These are phyloP conservation scores for Leccinellum rugosiceps DNA, from an alignment of 768 basidiomycete species.

Conservation along the genomic window DNA sequence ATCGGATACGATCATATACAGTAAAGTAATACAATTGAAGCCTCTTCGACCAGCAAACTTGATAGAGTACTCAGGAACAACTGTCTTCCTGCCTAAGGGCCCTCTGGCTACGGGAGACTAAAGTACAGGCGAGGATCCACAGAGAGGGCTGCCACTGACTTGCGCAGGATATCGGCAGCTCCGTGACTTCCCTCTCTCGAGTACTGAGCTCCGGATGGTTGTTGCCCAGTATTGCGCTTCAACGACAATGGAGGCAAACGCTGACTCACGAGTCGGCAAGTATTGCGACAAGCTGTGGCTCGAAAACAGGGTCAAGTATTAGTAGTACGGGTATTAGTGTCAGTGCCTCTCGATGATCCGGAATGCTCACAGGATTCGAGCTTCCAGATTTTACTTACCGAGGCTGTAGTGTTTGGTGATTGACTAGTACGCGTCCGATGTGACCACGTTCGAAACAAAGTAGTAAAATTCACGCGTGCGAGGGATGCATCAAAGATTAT, in stretches of 20 bases:
- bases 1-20: too few relatives aligned
- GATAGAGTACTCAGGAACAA: too few relatives aligned
- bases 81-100: too few relatives aligned
- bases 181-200: not conserved
- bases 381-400: not conserved
- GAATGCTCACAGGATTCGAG: not conserved
- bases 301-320: not conserved
- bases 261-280: too few relatives aligned
- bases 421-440: not conserved
- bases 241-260: not conserved
- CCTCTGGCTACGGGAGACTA: too few relatives aligned
- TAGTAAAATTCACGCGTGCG: not conserved
- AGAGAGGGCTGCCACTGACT: not conserved
- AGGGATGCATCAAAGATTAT: not conserved
- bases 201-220: too few relatives aligned
- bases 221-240: not conserved
- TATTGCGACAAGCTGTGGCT: not conserved
- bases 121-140: not conserved
- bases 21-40: not conserved
- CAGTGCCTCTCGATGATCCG: not conserved
- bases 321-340: not conserved
- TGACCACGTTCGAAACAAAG: not conserved
- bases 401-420: not conserved
- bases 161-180: not conserved
- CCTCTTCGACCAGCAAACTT: not conserved